Evolutionary conservation across 1,284 basidiomycete genomes (phyloP).

Genomic region (Meripilus lineatus): DNA sequence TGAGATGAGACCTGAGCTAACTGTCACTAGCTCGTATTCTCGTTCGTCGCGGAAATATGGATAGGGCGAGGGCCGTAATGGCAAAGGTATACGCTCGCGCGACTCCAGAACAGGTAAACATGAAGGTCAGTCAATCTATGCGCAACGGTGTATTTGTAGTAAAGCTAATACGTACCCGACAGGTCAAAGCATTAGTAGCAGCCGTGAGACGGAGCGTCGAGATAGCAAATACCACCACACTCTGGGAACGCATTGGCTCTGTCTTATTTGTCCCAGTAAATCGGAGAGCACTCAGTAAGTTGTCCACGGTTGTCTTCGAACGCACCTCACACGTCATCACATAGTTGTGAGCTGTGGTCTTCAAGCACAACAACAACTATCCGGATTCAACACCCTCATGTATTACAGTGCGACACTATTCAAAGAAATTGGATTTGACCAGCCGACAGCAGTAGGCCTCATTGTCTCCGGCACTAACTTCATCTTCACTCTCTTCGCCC

Average conservation of each 20-base stretch:
- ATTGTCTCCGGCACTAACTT: conserved; percentile 81
- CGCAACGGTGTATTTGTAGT: background rate
- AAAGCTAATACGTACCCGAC: background rate
- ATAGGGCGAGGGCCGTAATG: conserved; percentile 48
- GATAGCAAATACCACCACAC: conserved; percentile 57
- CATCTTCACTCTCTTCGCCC: conserved; percentile 75
- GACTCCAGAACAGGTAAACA: conserved; percentile 55
- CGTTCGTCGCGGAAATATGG: conserved; percentile 48
- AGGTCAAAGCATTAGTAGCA: conserved; percentile 56
- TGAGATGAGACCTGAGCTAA: background rate
- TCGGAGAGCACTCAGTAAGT: conserved; percentile 67
- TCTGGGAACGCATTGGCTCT: conserved; percentile 49
- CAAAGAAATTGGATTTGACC: conserved; percentile 74
- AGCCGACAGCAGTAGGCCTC: conserved; percentile 75
- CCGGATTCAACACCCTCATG: conserved; percentile 53
- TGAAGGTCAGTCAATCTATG: conserved; percentile 43
- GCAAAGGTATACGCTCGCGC: conserved; percentile 65
- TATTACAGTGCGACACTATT: conserved; percentile 80
- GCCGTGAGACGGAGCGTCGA: conserved; percentile 62
- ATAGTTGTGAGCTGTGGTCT: conserved; percentile 73
- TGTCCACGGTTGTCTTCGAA: no score
- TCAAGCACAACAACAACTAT: conserved; percentile 80
- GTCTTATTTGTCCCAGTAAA: conserved; percentile 57
- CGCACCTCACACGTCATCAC: background rate
- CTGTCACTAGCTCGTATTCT: conserved; percentile 59